Percentiles rank a stretch among this genome's conserved stretches.
Conservation (phyloP, 257 asterid species). For the Verbascum thapsus region DNA sequence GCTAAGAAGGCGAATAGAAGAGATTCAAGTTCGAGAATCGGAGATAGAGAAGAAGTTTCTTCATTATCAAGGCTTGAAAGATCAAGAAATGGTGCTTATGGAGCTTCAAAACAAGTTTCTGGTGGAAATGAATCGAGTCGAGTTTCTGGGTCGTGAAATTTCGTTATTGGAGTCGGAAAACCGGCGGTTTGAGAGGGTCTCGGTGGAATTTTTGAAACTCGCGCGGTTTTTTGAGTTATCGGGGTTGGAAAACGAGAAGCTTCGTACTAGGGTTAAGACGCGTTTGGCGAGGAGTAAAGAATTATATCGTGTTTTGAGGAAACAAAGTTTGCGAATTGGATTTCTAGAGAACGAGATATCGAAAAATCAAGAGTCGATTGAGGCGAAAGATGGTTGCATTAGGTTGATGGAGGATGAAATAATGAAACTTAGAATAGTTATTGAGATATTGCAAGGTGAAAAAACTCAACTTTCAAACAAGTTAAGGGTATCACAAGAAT, state of each 20-base stretch:
- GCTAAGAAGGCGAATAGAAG: constrained; percentile 36
- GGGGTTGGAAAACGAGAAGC: constrained; percentile 46
- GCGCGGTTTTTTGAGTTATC: no score
- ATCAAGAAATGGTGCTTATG: constrained; percentile 43
- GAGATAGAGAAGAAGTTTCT: constrained; percentile 39
- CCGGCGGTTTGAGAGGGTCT: no score
- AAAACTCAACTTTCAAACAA: constrained; percentile 29
- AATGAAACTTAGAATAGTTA: constrained; percentile 36
- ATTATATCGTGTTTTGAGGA: constrained; percentile 30
- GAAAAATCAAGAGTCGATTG: no score
- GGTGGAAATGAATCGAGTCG: no score
- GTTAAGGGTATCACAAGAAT: constrained; percentile 38
- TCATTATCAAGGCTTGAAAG: no score
- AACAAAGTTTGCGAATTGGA: constrained; percentile 29
- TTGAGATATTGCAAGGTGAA: constrained; percentile 43
- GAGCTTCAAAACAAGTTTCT: no score
- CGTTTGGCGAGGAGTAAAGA: constrained; percentile 36
- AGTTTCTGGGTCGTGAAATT: no score
- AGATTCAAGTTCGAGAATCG: constrained; percentile 33
- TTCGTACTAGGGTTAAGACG: constrained; percentile 48
- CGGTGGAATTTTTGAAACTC: no score
- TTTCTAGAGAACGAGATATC: no score
- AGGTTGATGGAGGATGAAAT: no score
- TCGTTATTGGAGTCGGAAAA: no score
- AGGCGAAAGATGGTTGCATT: no score